These are phyloP conservation scores for Telfairia occidentalis DNA, from an alignment of 331 rosid genomes.

Conservation along the genomic window DNA sequence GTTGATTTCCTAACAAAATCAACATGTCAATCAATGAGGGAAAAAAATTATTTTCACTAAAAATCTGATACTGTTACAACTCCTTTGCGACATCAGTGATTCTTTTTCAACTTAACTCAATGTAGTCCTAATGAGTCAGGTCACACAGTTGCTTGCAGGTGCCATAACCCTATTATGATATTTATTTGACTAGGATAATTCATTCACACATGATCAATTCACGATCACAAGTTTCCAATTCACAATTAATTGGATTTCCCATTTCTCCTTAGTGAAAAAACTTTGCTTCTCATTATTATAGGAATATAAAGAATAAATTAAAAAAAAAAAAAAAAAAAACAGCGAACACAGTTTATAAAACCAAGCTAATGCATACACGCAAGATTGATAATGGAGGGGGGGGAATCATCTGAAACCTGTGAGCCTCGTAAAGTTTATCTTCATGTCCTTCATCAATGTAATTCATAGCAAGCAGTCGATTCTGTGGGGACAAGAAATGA, in stretches of 20 bases:
- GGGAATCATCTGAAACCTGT: conserved; percentile 43
- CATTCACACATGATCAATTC: background rate
- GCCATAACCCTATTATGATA: background rate
- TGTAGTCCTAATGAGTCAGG: background rate
- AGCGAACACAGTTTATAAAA: background rate
- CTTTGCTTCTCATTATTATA: background rate
- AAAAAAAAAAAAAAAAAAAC: background rate
- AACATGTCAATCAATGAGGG: background rate
- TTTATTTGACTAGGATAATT: background rate
- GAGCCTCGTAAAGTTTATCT: conserved; percentile 82
- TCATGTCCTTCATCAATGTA: conserved; percentile 83
- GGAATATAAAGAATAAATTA: background rate
- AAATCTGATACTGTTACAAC: background rate
- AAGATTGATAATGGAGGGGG: background rate
- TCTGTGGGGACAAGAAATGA: conserved; percentile 32
- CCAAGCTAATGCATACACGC: background rate
- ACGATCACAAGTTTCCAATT: background rate
- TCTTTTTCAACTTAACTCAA: background rate
- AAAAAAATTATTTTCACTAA: background rate
- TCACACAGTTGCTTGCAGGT: background rate
- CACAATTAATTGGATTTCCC: background rate
- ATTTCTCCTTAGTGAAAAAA: background rate
- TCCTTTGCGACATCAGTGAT: background rate
- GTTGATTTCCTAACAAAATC: background rate
- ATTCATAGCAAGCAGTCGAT: conserved; percentile 92